These are phyloP conservation scores for Candida gigantensis DNA, from an alignment of 1,139 yeast genomes.

Conservation along the genomic window DNA sequence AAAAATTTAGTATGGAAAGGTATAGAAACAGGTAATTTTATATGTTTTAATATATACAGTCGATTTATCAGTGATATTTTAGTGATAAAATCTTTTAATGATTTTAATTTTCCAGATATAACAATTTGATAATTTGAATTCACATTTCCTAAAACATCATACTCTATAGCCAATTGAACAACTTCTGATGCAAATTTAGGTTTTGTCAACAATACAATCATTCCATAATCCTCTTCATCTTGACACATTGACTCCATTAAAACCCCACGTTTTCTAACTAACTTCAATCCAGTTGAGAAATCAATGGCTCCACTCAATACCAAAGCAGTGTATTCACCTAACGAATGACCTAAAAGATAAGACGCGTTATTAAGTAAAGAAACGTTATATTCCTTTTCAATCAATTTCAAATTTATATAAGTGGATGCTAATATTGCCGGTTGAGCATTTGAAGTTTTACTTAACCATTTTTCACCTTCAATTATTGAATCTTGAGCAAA, in stretches of 20 bases:
- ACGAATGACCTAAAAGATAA: slow-evolving; percentile 54
- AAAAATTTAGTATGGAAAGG: slow-evolving; percentile 55
- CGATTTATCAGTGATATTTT: slow-evolving; percentile 4
- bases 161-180: slow-evolving; percentile 19
- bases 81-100: slow-evolving; percentile 17
- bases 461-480: slow-evolving; percentile 20
- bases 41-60: slow-evolving; percentile 8
- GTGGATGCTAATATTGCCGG: slow-evolving; percentile 59
- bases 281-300: slow-evolving; percentile 42
- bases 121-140: slow-evolving; percentile 47
- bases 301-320: slow-evolving; percentile 42
- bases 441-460: slow-evolving; percentile 56
- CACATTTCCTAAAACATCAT: slow-evolving; percentile 39
- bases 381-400: slow-evolving; percentile 25
- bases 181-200: slow-evolving; percentile 22
- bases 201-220: slow-evolving; percentile 38
- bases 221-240: slow-evolving; percentile 26
- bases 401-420: slow-evolving; percentile 33
- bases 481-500: slow-evolving; percentile 14
- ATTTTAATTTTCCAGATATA: slow-evolving; percentile 40
- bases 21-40: slow-evolving; percentile 45
- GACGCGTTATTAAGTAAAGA: slow-evolving; percentile 24
- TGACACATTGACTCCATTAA: slow-evolving; percentile 44
- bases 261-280: slow-evolving; percentile 53
- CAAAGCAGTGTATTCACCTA: slow-evolving; percentile 60